These are phyloP conservation scores for Colletotrichum lini DNA, from an alignment of 2,329 filamentous ascomycete species.

Conservation along the genomic window DNA sequence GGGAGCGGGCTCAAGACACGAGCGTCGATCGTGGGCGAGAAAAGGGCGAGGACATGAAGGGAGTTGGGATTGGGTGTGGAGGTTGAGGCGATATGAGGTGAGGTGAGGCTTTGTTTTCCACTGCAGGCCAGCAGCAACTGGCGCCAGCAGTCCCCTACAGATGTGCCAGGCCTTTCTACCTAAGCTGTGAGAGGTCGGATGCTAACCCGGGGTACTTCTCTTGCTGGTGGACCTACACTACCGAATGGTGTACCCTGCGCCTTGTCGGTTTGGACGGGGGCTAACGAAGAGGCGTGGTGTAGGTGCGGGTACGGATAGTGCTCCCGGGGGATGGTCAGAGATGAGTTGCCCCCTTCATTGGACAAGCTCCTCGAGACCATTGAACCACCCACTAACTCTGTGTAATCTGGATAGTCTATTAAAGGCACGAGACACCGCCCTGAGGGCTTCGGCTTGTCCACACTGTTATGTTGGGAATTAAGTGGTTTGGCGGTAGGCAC, in stretches of 20 bases:
- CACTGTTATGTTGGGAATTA: neutral
- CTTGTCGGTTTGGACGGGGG: constrained; percentile 51
- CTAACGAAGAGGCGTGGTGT: constrained; percentile 49
- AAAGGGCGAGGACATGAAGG: constrained; percentile 49
- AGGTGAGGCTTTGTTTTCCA: constrained; percentile 60
- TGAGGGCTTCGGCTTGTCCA: constrained; percentile 7
- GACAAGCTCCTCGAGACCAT: constrained; percentile 21
- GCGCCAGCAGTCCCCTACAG: constrained; percentile 23
- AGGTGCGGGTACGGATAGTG: constrained; percentile 41
- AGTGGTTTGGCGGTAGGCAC: neutral
- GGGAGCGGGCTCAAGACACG: constrained; percentile 43
- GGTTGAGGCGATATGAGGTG: constrained; percentile 46
- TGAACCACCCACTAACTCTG: constrained; percentile 1
- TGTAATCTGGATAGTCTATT: constrained; percentile 8
- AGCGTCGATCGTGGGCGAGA: constrained; percentile 45
- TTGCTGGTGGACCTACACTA: constrained; percentile 15
- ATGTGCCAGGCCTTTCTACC: constrained; percentile 1
- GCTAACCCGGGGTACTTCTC: constrained; percentile 23
- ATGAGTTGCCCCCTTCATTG: constrained; percentile 38
- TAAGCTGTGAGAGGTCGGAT: constrained; percentile 5
- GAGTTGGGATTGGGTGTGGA: constrained; percentile 48
- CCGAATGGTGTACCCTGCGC: constrained; percentile 44
- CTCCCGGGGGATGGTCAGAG: constrained; percentile 38
- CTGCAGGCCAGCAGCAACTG: constrained; percentile 23
- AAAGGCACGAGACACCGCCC: constrained; percentile 34